Evolutionary conservation across 148 eudicot genomes (phyloP), one percentile per base, ranked within the genome.

Genomic region (Fagopyrum homotropicum): DNA sequence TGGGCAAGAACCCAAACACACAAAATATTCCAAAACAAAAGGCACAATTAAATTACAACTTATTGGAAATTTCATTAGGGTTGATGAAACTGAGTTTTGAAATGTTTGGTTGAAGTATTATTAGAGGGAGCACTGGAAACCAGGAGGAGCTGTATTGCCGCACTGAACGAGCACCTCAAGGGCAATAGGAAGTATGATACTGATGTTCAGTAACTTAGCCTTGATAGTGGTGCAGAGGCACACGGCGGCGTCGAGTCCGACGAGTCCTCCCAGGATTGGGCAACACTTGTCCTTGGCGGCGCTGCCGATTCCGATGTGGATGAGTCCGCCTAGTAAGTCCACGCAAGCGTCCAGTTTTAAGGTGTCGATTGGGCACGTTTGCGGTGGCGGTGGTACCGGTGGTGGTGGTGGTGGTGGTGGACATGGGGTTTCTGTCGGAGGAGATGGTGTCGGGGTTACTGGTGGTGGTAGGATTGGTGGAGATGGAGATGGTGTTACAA

Each of bases 181-280:
- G 47, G 97, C 93, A 71, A 91, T 73, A 1, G 97, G 97, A 26
- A 91, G 30, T 30, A 87, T n/a, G 10, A 91, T 72, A 29, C 83
- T 73, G 7, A 91, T 80, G 72, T 89, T 84, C 14, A 91, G 83
- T 50, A 91, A 82, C 78, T 87, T 89, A 19, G 80, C 78, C 45
- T 77, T 91, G 9, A 89, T 83, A 26, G 91, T 87, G 11, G 93
- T 91, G 80, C 97, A 91, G 4, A 91, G 84, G 54, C 97, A 91
- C 1, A 89, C 71, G 1, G 91, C 97, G 0, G 97, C 97, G 56
- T 91, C 97, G 2, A 89, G 73, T 16, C 80, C 93, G 29, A 81
- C 74, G 2, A 91, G 82, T 12, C 93, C 97, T 30, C 77, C 80
- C 1, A 91, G 76, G 5, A 91, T 80, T 2, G 97, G 97, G 26